Evolutionary conservation across 2,329 filamentous ascomycete genomes (phyloP), one percentile per base, ranked within the genome.

Genomic region (Epichloe uncinata): DNA sequence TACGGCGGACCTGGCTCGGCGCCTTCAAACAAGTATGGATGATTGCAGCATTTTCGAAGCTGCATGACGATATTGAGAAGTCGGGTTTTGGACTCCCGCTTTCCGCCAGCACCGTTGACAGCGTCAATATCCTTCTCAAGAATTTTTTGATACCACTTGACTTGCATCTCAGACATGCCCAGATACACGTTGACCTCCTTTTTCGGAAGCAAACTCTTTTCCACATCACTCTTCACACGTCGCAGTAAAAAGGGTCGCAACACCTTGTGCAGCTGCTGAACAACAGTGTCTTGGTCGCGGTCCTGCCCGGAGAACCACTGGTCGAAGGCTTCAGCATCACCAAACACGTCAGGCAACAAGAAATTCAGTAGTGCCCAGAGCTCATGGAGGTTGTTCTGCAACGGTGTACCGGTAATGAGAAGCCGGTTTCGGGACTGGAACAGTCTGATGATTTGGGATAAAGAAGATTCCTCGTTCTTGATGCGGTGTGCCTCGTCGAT

Each of bases 61-160:
- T 98, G 93, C 93, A 98, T 98, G 59, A 98, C 93, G 62, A 98
- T 98, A 69, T 98, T 98, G 56, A 98, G 76, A 20, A 98, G 78
- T 55, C 93, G 82, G 1, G 93, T 98, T 72, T 98, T 98, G 34
- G 91, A 97, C 69, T 98, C 93, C 53, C 90, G 85, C 70, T 96
- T 98, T 47, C 93, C 93, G 55, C 85, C 88, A 33, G 91, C 93
- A 53, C 93, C 93, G 58, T 98, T 98, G 60, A 98, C 91, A 13
- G 93, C 93, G 66, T 98, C 93, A 54, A 98, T 98, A 61, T 98
- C 93, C 70, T 97, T 98, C 63, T 98, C 93, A 3, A 98, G 73
- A 58, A 98, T 98, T 72, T 96, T 96, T 67, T 95, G 86, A 64
- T 98, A 98, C 91, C 93, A 98, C 63, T 93, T 95, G 58, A 96